Evolutionary conservation across 2,329 filamentous ascomycete genomes (phyloP).

Genomic region (Fusarium agapanthi): DNA sequence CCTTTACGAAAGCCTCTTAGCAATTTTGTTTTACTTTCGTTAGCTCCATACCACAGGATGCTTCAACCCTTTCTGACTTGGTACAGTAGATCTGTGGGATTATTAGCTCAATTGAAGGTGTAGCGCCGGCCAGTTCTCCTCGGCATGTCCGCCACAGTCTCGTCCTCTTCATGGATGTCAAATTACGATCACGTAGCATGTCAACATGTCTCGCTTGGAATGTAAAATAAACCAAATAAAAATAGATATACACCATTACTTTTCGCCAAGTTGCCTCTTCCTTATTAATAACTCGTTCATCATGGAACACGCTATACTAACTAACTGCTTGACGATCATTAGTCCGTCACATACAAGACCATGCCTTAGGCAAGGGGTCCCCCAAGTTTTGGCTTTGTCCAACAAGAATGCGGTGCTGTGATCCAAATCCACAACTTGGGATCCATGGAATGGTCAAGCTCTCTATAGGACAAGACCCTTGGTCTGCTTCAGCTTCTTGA

Average conservation of each 20-base stretch:
- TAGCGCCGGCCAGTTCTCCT: neutral
- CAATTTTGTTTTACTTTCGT: neutral
- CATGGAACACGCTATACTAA: neutral
- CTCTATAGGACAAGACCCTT: slow-evolving; percentile 44
- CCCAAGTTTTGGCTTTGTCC: neutral
- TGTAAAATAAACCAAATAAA: neutral
- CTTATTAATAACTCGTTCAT: neutral
- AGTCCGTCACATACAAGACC: neutral
- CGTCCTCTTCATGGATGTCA: neutral
- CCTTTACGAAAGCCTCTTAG: too few species aligned
- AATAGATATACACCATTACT: neutral
- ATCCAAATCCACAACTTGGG: neutral
- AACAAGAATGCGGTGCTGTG: neutral
- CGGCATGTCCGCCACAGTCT: neutral
- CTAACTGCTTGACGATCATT: neutral
- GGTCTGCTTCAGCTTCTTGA: slow-evolving; percentile 44
- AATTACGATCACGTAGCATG: neutral
- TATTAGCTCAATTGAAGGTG: neutral
- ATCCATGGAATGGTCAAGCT: neutral
- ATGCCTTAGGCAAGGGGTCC: neutral
- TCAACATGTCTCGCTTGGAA: neutral
- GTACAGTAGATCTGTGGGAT: neutral
- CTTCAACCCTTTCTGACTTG: neutral
- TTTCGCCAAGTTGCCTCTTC: neutral
- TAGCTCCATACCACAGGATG: neutral